Base-by-base conservation (phyloP, 257 asterid species). In the Nyctanthes arbortristis region DNA sequence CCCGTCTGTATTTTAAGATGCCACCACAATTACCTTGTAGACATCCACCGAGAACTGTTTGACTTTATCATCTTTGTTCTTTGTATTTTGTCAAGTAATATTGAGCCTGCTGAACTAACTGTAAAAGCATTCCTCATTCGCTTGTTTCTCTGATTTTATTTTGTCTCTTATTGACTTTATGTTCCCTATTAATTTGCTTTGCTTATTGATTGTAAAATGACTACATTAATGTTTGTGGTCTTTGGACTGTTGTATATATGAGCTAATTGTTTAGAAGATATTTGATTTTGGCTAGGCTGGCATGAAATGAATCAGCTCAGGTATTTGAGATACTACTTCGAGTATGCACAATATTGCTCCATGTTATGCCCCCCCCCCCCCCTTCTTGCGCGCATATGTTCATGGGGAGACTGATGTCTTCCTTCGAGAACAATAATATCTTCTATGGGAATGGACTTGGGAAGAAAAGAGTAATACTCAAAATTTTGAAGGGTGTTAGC, bases 71-170 rank as follows among this genome's bases (percentile, higher is more conserved):
- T 49, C 27, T 20, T 8, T 49, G 7, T 10, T 49, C 58, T 22
- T 49, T 22, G 8, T 49, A 49, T 1, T 49, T 49, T 49, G 29
- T 49, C 29, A 22, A 13, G 11, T 68, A n/a, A 61, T 31, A 45
- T 32, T 45, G 65, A 35, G 45, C 37, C 57, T 29, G 43, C 37
- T 16, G 3, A 30, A 54, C 61, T 4, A 36, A 28, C 30, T 64
- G 57, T 54, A 65, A 29, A 49, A 25, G 29, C 29, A 22, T 20
- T 49, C 2, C 29, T 45, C 29, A 45, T 14, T 52, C 61, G 59
- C 58, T 34, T 56, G 25, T 40, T 57, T 29, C 58, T 65, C 20
- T 28, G 14, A 30, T 36, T 36, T 72, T 72, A 10, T 28, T 12
- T 13, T 5, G 8, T 40, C 45, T 28, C 34, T 49, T 65, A 39